Base-by-base conservation (phyloP, 257 asterid genomes). In the Verbascum thapsus region DNA sequence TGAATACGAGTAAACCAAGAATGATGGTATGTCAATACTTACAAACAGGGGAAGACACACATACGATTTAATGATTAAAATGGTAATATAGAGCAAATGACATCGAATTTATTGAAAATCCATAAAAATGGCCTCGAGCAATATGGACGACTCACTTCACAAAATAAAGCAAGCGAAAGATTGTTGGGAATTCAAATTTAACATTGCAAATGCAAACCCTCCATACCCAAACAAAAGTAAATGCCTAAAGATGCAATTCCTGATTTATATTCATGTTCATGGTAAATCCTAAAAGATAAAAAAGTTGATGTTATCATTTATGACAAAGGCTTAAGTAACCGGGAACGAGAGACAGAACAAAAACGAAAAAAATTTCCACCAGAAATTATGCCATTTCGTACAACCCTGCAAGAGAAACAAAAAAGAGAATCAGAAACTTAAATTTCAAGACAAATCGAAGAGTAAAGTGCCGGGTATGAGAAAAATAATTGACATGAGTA, bases 221-320 rank as follows among this genome's bases (percentile, higher is more conserved):
- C 35, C 41, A 19, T 6, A 30, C 20, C 17, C 10, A 48, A 10
- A 50, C 7, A 0, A 10, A 16, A 66, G 49, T 44, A 10, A 20
- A 44, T 12, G 58, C 42, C 12, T 57, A 12, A 22, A 47, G 53
- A 45, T 47, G 38, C 52, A 48, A 39, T 32, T 69, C 64, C 64
- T 42, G 30, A 32, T 60, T 66, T 58, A 61, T 5, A 61, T 72
- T 61, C 70, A 61, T 61, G 61, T 73, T 64, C 62, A 6, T 41
- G 52, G 62, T 19, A 65, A 26, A 5, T 26, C 32, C 32, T 26
- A 26, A 26, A 26, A 5, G 32, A 26, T 26, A 2, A 26, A 26
- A n/a, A 26, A 26, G 32, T 26, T 26, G 3, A 26, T 26, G 32
- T 26, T 26, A 26, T 26, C 32, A 26, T 26, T 26, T 38, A 50